Conservation (phyloP, 345 rosid genomes). For the Moricandia arvensis region DNA sequence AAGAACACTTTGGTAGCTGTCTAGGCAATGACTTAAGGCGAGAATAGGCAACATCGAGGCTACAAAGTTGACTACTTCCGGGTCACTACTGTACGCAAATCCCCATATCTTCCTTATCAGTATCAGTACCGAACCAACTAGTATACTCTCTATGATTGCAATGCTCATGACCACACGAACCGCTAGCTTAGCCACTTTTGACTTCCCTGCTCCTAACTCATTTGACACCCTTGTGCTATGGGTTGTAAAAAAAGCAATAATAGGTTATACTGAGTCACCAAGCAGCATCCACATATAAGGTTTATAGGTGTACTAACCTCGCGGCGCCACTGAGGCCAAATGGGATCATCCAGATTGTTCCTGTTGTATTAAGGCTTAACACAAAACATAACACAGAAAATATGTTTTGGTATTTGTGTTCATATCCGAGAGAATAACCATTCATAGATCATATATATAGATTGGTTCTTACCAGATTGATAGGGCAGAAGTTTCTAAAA, state of each 20-base stretch:
- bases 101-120: conserved; percentile 52
- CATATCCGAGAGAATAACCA: not conserved
- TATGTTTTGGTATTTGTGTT: not conserved
- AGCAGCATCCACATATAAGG: not conserved
- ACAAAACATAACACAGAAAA: not conserved
- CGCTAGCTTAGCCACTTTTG: conserved; percentile 47
- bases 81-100: conserved; percentile 38
- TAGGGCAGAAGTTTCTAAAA: conserved; percentile 46
- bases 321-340: conserved; percentile 67
- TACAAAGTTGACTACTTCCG: conserved; percentile 37
- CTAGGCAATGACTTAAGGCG: conserved; percentile 40
- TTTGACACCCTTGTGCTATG: conserved; percentile 58
- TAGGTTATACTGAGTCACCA: not conserved
- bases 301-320: conserved; percentile 40
- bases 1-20: conserved; percentile 48
- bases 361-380: conserved; percentile 58
- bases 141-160: conserved; percentile 45
- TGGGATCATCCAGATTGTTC: conserved; percentile 69
- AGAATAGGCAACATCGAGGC: conserved; percentile 39
- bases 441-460: not conserved
- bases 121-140: conserved; percentile 41
- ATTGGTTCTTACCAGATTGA: conserved; percentile 41
- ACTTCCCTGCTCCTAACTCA: conserved; percentile 59
- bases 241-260: too few species aligned
- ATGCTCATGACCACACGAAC: conserved; percentile 44